Evolutionary conservation across 495 filamentous ascomycete genomes (phyloP).

Genomic region (Trichoderma reesei): DNA sequence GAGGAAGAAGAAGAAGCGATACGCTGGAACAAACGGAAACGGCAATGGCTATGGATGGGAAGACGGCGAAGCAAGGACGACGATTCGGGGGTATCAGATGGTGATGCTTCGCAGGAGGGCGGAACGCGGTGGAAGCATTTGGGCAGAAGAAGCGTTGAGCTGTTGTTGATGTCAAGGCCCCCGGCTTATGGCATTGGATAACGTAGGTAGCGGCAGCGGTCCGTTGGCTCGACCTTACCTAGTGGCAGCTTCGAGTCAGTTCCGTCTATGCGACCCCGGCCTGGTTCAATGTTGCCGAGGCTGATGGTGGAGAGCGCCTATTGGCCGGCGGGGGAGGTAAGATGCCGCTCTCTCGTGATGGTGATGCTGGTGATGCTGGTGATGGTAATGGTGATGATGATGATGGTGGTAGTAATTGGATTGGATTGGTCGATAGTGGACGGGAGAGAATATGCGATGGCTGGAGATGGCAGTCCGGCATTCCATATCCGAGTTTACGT

Average conservation of each 20-base stretch:
- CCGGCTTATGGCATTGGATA: background rate
- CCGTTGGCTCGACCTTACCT: too few species aligned
- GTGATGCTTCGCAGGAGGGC: background rate
- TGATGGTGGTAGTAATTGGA: too few species aligned
- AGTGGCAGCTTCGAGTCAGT: background rate
- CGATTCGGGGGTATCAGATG: background rate
- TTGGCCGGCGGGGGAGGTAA: background rate
- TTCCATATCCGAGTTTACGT: too few species aligned
- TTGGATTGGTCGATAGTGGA: too few species aligned
- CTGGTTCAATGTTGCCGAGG: background rate
- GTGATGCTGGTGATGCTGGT: background rate
- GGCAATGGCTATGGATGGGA: too few species aligned
- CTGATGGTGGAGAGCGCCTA: background rate
- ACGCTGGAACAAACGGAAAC: too few species aligned
- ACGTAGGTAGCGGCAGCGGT: background rate
- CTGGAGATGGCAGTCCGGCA: too few species aligned
- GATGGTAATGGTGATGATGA: background rate
- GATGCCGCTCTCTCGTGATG: background rate
- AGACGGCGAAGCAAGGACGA: background rate
- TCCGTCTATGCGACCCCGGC: background rate
- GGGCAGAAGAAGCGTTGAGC: constrained; percentile 10
- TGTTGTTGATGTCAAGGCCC: constrained; percentile 4
- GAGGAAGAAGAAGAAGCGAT: too few species aligned
- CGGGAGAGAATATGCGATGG: too few species aligned
- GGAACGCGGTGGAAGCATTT: constrained; percentile 8